These are phyloP conservation scores for Spergularia azorica DNA, from an alignment of 179 eudicot species.

Conservation along the genomic window DNA sequence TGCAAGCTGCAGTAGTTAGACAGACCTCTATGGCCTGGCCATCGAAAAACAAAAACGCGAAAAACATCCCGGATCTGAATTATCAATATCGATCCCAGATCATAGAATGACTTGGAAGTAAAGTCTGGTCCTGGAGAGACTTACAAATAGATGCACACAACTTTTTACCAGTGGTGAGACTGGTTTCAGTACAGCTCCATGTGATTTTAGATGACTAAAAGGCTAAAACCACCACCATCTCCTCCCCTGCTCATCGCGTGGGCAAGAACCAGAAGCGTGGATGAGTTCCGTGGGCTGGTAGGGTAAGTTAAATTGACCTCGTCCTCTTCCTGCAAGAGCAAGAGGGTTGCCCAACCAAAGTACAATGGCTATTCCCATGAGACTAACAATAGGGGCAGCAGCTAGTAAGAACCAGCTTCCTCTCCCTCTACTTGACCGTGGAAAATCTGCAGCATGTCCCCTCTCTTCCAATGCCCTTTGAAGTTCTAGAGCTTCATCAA, in stretches of 20 bases:
- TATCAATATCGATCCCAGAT: too few species aligned
- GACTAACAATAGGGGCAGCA: slow-evolving; percentile 74
- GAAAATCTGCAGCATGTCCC: slow-evolving; percentile 21
- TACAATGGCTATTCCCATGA: slow-evolving; percentile 62
- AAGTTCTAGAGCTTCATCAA: slow-evolving; percentile 32
- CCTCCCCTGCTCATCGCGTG: slow-evolving; percentile 46
- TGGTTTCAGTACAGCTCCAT: background rate
- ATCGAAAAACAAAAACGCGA: background rate
- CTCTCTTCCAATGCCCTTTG: slow-evolving; percentile 20
- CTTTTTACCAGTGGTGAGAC: background rate
- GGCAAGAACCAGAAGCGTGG: slow-evolving; percentile 32
- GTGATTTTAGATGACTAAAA: background rate
- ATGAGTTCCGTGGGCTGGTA: slow-evolving; percentile 20
- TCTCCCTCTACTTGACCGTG: slow-evolving; percentile 34
- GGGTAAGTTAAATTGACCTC: slow-evolving; percentile 18
- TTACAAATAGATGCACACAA: background rate
- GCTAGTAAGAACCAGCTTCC: slow-evolving; percentile 70
- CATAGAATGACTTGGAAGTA: too few species aligned
- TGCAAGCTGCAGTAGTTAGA: background rate
- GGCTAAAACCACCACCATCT: slow-evolving; percentile 65
- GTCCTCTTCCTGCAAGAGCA: slow-evolving; percentile 35
- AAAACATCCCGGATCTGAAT: too few species aligned
- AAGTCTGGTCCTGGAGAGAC: too few species aligned
- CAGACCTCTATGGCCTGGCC: background rate
- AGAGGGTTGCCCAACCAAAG: slow-evolving; percentile 64